Base-by-base conservation (phyloP, 139 green algal species). In the Micromonas commoda region DNA sequence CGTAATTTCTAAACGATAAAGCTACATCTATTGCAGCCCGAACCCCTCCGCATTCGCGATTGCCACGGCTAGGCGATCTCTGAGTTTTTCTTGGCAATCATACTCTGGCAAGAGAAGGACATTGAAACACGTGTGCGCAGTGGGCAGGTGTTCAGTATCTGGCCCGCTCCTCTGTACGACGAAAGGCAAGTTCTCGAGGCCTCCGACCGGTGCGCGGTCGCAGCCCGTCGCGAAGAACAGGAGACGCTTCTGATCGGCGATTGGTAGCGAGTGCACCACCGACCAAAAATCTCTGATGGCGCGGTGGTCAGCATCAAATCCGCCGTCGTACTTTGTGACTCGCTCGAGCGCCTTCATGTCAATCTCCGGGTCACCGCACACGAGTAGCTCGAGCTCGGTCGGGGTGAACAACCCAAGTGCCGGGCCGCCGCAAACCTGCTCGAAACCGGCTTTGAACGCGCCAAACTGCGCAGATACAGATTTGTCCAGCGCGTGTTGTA, bases 111-210 rank as follows among this genome's bases (percentile, higher is more conserved):
- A 81, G 66, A 97, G 84, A 73, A 97, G 84, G 71, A 89, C 80
- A 82, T 97, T 97, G 89, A 97, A 97, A 86, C 92, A 97, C 24
- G 92, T 97, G 85, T 97, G 92, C 0, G 91, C 89, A 1, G 91
- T 94, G 28, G 92, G 92, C 9, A 86, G 78, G n/a, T 67, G 45
- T 29, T 85, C 69, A 0, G 77, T 75, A 26, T 85, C 69, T 1
- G 77, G 68, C 0, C 81, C 80, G 32, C 39, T 5, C 45, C 34
- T 24, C 29, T 32, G 61, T n/a, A 86, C 85, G 77, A 83, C 65
- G 23, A 86, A 84, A 29, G 34, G 66, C 29, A 87, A 76, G 5
- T 20, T 45, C 19, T 35, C 66, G 0, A 87, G 76, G 0, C 83
- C 83, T 23, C 71, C 53, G 35, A 87, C 73, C 23, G 83, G 83